A percentile compares a stretch with the other conserved stretches of the same genome.
phyloP scores from a whole-genome alignment of 768 basidiomycete genomes.

The Dioszegia aurantiaca region DNA sequence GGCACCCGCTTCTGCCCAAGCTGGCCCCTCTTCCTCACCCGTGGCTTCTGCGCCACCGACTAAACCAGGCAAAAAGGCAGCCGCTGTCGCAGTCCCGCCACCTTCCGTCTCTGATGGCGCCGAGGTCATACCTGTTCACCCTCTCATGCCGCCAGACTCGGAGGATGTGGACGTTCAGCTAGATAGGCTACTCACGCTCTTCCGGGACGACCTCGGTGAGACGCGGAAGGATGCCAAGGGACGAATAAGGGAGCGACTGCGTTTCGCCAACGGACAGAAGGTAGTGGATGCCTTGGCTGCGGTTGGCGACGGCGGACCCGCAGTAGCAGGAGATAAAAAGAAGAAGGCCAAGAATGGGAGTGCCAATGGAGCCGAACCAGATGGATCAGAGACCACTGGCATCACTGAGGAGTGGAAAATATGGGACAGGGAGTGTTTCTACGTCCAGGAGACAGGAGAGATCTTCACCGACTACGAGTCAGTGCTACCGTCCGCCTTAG shows the following conservation, averaged over 20 bases:
- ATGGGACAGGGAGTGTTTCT: slow-evolving; percentile 63
- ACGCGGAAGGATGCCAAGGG: slow-evolving; percentile 1
- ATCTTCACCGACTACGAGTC: slow-evolving; percentile 96
- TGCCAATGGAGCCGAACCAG: slow-evolving; percentile 13
- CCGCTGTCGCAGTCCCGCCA: not conserved
- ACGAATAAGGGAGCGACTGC: slow-evolving; percentile 17
- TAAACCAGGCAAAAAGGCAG: slow-evolving; percentile 3
- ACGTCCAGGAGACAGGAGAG: slow-evolving; percentile 91
- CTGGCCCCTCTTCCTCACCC: not conserved
- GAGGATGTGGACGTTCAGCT: slow-evolving; percentile 50
- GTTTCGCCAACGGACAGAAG: not conserved
- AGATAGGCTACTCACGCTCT: slow-evolving; percentile 41
- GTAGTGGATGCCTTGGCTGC: not conserved
- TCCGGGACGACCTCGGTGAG: slow-evolving; percentile 28
- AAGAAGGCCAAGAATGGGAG: slow-evolving; percentile 8
- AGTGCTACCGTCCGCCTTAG: slow-evolving; percentile 48
- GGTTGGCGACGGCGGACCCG: not conserved
- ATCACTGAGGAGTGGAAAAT: slow-evolving; percentile 24
- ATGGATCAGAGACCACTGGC: not conserved
- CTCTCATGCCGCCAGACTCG: slow-evolving; percentile 46
- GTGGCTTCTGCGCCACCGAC: not conserved
- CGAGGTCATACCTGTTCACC: not conserved
- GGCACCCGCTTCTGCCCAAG: not conserved
- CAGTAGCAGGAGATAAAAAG: not conserved
- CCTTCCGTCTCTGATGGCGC: not conserved